Evolutionary conservation across 192 early-diverging fungal species (phyloP), one percentile per base, ranked within the genome.

Genomic region (Podila verticillata): DNA sequence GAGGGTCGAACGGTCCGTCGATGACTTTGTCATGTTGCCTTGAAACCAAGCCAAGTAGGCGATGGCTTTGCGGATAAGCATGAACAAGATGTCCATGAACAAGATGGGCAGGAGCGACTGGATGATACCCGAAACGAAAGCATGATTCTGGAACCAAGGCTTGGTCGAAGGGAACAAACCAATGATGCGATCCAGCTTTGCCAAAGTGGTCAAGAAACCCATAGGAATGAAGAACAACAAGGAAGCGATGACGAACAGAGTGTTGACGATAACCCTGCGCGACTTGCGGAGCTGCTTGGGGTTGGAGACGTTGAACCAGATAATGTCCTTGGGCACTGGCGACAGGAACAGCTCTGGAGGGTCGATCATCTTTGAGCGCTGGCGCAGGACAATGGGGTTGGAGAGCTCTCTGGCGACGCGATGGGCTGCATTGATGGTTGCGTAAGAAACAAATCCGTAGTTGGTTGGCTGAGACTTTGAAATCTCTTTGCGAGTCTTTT

Each of bases 291-390:
- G 70, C 44, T 82, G 65, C 48, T 85, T 85, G 24, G 87, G 83
- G 74, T 90, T 79, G 56, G 88, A 75, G 36, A 89, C 85, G 66
- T 94, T 94, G 58, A 72, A 84, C 93, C 93, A 94, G 66, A 94
- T 89, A 34, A 94, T 87, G 66, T 94, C 92, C 51, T 90, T 91
- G 56, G 93, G 92, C 26, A 86, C 85, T n/a, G 92, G 93, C 17
- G 93, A 88, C 48, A 91, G 74, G 51, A 83, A 66, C 7, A 88
- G 48, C 7, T 63, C 63, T 30, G 84, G 87, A 8, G 73, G 82
- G 28, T 74, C 73, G 15, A 74, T 61, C 54, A 75, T 65, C 48
- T 79, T 66, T 6, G 68, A 59, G 24, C 65, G 57, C 47, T 51
- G 57, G 12, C 71, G 64, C 26, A 74, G 48, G 2, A 57, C 29